phyloP scores from a whole-genome alignment of 2,329 filamentous ascomycete species.

The Cladophialophora psammophila region DNA sequence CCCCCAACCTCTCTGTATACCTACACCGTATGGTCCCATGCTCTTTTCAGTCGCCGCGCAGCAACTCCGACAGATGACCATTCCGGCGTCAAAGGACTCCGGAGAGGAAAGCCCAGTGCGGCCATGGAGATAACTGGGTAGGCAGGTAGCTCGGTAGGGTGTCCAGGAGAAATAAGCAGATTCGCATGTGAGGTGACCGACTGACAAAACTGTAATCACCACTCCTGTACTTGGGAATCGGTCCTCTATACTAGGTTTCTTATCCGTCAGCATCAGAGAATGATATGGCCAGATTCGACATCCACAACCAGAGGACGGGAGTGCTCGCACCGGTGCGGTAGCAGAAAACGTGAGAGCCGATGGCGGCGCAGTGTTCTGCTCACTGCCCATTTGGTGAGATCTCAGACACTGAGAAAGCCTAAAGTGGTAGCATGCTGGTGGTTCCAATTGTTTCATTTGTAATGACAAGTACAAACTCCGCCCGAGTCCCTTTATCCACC shows the following conservation, averaged over 20 bases:
- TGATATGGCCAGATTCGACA: not conserved
- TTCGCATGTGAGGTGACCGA: conserved; percentile 1
- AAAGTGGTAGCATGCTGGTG: not conserved
- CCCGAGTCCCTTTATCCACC: not conserved
- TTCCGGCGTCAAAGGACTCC: not conserved
- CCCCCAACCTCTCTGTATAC: not conserved
- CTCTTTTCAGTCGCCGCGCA: conserved; percentile 3
- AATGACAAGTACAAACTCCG: conserved; percentile 12
- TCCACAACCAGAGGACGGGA: not conserved
- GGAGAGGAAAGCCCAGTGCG: conserved; percentile 5
- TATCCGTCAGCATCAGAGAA: conserved; percentile 2
- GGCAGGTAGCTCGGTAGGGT: not conserved
- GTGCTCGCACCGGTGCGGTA: not conserved
- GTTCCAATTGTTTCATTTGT: conserved; percentile 12
- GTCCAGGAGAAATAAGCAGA: not conserved
- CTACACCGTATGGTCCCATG: not conserved
- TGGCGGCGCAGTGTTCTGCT: not conserved
- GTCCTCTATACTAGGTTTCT: conserved; percentile 3
- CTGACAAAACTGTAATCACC: not conserved
- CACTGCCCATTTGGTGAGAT: conserved; percentile 3
- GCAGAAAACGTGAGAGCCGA: not conserved
- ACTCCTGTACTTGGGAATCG: conserved; percentile 3
- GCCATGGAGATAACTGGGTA: not conserved
- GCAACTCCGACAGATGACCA: conserved; percentile 15
- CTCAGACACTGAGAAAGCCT: conserved; percentile 12